Evolutionary conservation across 1,139 yeast species (phyloP).

Genomic region (Candida sp.): DNA sequence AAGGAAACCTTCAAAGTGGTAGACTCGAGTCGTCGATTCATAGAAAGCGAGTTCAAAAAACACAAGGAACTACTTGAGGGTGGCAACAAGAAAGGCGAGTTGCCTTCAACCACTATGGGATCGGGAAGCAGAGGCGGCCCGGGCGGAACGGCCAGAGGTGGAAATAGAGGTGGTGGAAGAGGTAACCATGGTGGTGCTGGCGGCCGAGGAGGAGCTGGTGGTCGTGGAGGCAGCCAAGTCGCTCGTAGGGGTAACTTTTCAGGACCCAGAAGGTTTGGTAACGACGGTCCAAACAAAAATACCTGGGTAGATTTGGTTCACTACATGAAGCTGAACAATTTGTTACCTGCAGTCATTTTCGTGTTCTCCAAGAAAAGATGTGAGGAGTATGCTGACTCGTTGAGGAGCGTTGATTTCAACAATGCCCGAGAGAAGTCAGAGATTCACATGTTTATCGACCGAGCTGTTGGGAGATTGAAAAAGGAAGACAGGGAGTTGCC

Average conservation of each 20-base stretch:
- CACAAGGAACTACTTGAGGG: slow-evolving; percentile 58
- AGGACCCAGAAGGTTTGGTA: slow-evolving; percentile 37
- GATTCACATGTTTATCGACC: slow-evolving; percentile 90
- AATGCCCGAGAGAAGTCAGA: slow-evolving; percentile 86
- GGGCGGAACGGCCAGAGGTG: slow-evolving; percentile 50
- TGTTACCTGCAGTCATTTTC: slow-evolving; percentile 90
- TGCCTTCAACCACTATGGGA: slow-evolving; percentile 44
- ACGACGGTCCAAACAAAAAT: slow-evolving; percentile 78
- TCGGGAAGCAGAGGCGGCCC: slow-evolving; percentile 49
- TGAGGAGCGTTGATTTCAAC: slow-evolving; percentile 79
- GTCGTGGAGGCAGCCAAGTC: slow-evolving; percentile 22
- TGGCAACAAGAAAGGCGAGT: slow-evolving; percentile 27
- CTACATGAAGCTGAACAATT: slow-evolving; percentile 62
- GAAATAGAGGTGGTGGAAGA: slow-evolving; percentile 33
- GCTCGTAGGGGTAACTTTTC: slow-evolving; percentile 29
- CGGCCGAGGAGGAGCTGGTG: slow-evolving; percentile 23
- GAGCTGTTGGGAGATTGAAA: slow-evolving; percentile 84
- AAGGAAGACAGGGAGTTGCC: slow-evolving; percentile 95
- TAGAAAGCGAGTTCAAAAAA: slow-evolving; percentile 63
- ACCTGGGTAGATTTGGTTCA: slow-evolving; percentile 84
- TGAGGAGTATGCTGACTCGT: slow-evolving; percentile 88
- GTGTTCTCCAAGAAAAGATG: slow-evolving; percentile 94
- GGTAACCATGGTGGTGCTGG: slow-evolving; percentile 28
- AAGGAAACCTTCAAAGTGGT: slow-evolving; percentile 70
- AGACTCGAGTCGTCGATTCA: slow-evolving; percentile 71